phyloP scores from a whole-genome alignment of 1,284 basidiomycete species.

The Amylostereum areolatum region DNA sequence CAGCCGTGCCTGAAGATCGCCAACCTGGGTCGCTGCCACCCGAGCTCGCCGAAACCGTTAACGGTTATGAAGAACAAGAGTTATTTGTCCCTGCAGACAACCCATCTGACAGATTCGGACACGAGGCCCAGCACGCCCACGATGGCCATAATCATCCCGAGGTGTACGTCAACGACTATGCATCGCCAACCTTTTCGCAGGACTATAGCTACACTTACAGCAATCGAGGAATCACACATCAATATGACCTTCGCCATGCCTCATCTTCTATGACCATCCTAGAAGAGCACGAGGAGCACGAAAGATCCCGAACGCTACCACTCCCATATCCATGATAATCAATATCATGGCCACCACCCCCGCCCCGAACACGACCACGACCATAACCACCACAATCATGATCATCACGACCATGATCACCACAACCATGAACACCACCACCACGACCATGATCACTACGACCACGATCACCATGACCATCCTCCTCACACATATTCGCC shows the following conservation, averaged over 20 bases:
- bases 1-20: constrained; percentile 52
- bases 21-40: constrained; percentile 47
- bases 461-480: not conserved
- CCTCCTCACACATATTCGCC: constrained; percentile 6
- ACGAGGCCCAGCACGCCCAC: constrained; percentile 12
- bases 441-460: constrained; percentile 7
- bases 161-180: constrained; percentile 7
- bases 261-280: constrained; percentile 12
- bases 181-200: constrained; percentile 7
- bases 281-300: constrained; percentile 16
- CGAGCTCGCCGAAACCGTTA: constrained; percentile 40
- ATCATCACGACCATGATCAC: constrained; percentile 13
- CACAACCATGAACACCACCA: constrained; percentile 12
- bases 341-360: constrained; percentile 9
- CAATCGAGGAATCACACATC: constrained; percentile 10
- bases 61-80: constrained; percentile 54
- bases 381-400: constrained; percentile 17
- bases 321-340: constrained; percentile 4
- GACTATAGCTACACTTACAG: constrained; percentile 13
- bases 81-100: constrained; percentile 71
- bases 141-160: constrained; percentile 28
- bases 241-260: not conserved
- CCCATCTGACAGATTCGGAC: constrained; percentile 4
- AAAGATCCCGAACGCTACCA: constrained; percentile 5
- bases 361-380: constrained; percentile 15